A percentile compares a stretch with the other conserved stretches of the same genome.
Evolutionary conservation across 2,329 filamentous ascomycete genomes (phyloP).

Genomic region (Cladosporium sp.): DNA sequence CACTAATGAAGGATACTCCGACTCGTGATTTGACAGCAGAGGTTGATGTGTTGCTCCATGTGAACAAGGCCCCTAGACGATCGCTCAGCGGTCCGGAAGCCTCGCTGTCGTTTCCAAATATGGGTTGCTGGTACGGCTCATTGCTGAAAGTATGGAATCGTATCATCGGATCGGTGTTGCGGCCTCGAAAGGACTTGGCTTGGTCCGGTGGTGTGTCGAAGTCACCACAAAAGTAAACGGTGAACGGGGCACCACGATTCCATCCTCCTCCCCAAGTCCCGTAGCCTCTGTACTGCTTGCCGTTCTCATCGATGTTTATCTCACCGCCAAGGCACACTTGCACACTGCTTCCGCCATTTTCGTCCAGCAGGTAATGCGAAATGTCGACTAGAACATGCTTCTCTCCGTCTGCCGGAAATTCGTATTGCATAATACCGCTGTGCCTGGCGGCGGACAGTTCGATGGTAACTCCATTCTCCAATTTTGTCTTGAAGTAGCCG

Average conservation of each 20-base stretch:
- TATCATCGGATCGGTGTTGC: slow-evolving; percentile 29
- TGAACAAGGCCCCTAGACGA: slow-evolving; percentile 54
- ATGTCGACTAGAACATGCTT: slow-evolving; percentile 61
- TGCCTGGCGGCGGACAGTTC: slow-evolving; percentile 59
- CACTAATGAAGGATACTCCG: slow-evolving; percentile 68
- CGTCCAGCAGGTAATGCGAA: slow-evolving; percentile 61
- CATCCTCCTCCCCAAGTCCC: slow-evolving; percentile 65
- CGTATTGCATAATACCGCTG: slow-evolving; percentile 62
- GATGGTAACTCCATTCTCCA: slow-evolving; percentile 57
- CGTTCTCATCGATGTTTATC: slow-evolving; percentile 52
- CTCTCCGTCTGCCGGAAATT: slow-evolving; percentile 49
- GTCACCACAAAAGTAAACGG: slow-evolving; percentile 61
- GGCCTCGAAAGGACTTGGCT: slow-evolving; percentile 37
- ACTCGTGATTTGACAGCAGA: slow-evolving; percentile 54
- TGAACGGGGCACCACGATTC: slow-evolving; percentile 61
- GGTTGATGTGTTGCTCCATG: slow-evolving; percentile 42
- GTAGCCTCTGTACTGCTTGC: slow-evolving; percentile 55
- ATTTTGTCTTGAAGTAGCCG: slow-evolving; percentile 61
- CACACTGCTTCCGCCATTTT: slow-evolving; percentile 51
- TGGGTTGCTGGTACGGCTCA: slow-evolving; percentile 36
- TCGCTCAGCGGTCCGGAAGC: slow-evolving; percentile 39
- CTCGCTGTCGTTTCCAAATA: slow-evolving; percentile 39
- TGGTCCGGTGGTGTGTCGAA: slow-evolving; percentile 50
- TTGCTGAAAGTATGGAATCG: slow-evolving; percentile 28
- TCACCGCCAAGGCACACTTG: slow-evolving; percentile 62